These are phyloP conservation scores for Tulasnella sp. DNA, from an alignment of 768 basidiomycete genomes.

Conservation along the genomic window DNA sequence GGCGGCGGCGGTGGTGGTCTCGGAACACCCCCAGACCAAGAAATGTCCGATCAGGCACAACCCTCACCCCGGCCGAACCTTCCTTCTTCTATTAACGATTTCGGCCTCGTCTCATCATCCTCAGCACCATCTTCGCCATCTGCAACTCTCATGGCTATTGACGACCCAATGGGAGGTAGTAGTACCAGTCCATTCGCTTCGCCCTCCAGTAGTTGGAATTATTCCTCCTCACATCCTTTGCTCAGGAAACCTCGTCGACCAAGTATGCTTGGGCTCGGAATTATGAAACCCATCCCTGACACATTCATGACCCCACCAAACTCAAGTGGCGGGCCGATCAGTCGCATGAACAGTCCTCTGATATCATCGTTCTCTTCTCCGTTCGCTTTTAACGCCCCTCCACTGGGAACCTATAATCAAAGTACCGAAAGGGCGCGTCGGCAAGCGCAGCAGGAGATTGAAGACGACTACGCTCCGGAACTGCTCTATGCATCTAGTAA, in stretches of 20 bases:
- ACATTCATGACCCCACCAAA: too few species aligned
- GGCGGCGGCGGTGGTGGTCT: neutral
- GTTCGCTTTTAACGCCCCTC: neutral
- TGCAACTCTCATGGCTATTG: conserved; percentile 16
- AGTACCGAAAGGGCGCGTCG: neutral
- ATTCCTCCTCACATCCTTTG: conserved; percentile 8
- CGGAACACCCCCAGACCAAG: conserved; percentile 14
- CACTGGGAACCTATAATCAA: neutral
- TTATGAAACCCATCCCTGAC: neutral
- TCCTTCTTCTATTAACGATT: conserved; percentile 17
- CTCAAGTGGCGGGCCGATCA: neutral
- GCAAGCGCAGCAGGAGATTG: neutral
- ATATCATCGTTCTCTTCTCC: conserved; percentile 13
- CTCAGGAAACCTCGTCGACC: conserved; percentile 16
- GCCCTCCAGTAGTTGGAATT: neutral
- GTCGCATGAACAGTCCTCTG: conserved; percentile 10
- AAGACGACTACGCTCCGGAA: neutral
- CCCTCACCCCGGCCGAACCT: conserved; percentile 17
- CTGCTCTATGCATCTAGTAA: neutral
- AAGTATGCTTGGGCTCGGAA: conserved; percentile 13
- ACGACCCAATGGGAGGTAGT: conserved; percentile 3
- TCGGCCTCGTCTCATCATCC: conserved; percentile 15
- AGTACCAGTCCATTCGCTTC: conserved; percentile 1
- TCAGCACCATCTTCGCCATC: conserved; percentile 18
- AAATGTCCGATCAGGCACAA: conserved; percentile 15